Base-by-base conservation (phyloP, 2,329 filamentous ascomycete genomes). In the Drechslerella coelobrocha region DNA sequence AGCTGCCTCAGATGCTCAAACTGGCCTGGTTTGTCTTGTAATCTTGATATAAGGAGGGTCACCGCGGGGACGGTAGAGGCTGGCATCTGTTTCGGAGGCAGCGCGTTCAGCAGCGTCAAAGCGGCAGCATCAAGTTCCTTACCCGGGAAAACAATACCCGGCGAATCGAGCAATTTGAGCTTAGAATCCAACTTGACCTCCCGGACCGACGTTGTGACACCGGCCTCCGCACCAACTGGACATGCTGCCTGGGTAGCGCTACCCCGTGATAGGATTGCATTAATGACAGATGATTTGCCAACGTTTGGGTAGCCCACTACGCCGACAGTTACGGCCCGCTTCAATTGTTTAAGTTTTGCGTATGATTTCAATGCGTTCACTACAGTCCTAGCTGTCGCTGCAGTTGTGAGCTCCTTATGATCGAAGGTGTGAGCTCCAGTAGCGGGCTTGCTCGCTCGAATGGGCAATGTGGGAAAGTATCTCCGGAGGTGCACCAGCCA, bases 301-400 rank as follows among this genome's bases (percentile, higher is more conserved):
- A 96, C 92, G 78, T 97, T 97, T 76, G 92, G 92, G 79, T 96
- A 97, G 26, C 92, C 92, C 75, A 97, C 95, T 72, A 97, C 90
- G 74, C 92, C 92, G 71, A 97, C 92, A 19, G 90, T 92, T 76
- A 96, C 87, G 57, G 92, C 89, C 61, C 92, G 89, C 83, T 96
- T 96, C 74, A 97, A 82, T 78, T 95, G 88, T 76, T 90, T 89
- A 71, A 85, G 85, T 65, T 90, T 88, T 8, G 92, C 90, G 77
- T 90, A 97, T 45, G 90, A 88, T 83, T 97, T 97, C 72, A 97
- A 85, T 0, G 92, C 90, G 76, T 88, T 90, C 83, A 97, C 92
- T 8, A 97, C 85, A 0, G 91, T 88, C 57, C 89, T 84, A 3
- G 92, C 91, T 10, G 92, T 97, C 78, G 86, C 90, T 79, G 93